phyloP scores from a whole-genome alignment of 2,329 filamentous ascomycete species.

The Fusarium veterinarium region DNA sequence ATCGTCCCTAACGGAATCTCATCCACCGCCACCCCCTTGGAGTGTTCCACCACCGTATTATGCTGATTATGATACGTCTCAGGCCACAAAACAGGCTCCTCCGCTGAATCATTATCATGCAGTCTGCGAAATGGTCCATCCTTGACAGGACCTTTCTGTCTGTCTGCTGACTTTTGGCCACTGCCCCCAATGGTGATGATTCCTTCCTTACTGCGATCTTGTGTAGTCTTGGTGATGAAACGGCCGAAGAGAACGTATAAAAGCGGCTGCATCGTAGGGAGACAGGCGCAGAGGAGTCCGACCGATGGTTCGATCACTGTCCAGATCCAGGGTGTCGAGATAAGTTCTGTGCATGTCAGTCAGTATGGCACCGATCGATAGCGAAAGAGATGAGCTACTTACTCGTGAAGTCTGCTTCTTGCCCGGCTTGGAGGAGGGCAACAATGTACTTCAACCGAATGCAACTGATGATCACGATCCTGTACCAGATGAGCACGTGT shows the following conservation, averaged over 20 bases:
- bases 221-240: neutral
- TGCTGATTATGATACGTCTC: slow-evolving; percentile 2
- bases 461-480: neutral
- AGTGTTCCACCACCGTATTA: neutral
- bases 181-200: slow-evolving; percentile 1
- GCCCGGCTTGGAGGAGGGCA: neutral
- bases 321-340: slow-evolving; percentile 3
- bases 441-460: slow-evolving; percentile 5
- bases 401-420: slow-evolving; percentile 2
- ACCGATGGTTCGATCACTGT: slow-evolving; percentile 1
- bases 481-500: fast-evolving
- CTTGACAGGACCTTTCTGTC: neutral
- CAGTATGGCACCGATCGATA: fast-evolving
- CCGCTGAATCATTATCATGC: slow-evolving; percentile 4
- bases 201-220: neutral
- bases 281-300: slow-evolving; percentile 4
- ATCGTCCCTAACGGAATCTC: neutral
- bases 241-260: neutral
- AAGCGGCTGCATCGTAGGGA: neutral
- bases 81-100: slow-evolving; percentile 14
- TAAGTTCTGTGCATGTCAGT: neutral
- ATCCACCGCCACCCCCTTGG: neutral
- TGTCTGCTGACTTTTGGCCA: neutral
- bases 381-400: fast-evolving
- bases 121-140: neutral